A percentile compares a stretch with the other conserved stretches of the same genome.
Evolutionary conservation across 2,329 filamentous ascomycete species (phyloP).

Genomic region (Colletotrichum musae): DNA sequence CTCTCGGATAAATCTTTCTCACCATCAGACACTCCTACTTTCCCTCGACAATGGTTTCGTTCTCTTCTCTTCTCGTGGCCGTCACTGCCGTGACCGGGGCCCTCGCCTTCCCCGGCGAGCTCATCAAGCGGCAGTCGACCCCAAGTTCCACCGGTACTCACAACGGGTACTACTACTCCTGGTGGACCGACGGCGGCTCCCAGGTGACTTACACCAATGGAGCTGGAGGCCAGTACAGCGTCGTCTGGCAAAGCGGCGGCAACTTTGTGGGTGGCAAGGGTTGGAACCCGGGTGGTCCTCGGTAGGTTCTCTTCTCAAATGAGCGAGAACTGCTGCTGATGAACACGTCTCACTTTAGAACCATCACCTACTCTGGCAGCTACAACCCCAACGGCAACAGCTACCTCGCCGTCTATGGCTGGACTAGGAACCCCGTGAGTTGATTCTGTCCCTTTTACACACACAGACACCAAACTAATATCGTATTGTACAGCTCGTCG

Average conservation of each 20-base stretch:
- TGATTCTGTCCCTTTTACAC: not conserved
- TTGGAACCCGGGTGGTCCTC: slow-evolving; percentile 66
- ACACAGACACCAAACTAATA: not conserved
- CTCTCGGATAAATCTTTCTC: not conserved
- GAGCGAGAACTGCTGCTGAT: not conserved
- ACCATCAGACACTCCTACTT: too few relatives aligned
- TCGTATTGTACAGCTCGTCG: not conserved
- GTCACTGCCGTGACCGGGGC: slow-evolving; percentile 2
- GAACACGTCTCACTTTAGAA: slow-evolving; percentile 22
- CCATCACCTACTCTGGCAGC: slow-evolving; percentile 53
- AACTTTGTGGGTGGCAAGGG: slow-evolving; percentile 73
- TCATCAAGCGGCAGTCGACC: slow-evolving; percentile 43
- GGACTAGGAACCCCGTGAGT: slow-evolving; percentile 50
- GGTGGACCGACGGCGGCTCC: slow-evolving; percentile 62
- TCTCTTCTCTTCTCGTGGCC: slow-evolving; percentile 16
- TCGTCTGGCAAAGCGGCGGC: slow-evolving; percentile 60
- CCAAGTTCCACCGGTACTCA: slow-evolving; percentile 53
- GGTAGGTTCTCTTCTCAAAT: slow-evolving; percentile 53
- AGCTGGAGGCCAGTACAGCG: slow-evolving; percentile 58
- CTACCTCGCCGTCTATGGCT: slow-evolving; percentile 57
- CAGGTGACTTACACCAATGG: slow-evolving; percentile 60
- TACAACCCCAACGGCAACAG: slow-evolving; percentile 56
- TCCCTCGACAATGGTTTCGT: slow-evolving; percentile 20
- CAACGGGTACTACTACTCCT: slow-evolving; percentile 64
- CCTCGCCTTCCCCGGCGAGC: slow-evolving; percentile 18